Percentiles rank a stretch among this genome's conserved stretches.
Conservation (phyloP, 495 filamentous ascomycete genomes). For the Penicillium lividum region DNA sequence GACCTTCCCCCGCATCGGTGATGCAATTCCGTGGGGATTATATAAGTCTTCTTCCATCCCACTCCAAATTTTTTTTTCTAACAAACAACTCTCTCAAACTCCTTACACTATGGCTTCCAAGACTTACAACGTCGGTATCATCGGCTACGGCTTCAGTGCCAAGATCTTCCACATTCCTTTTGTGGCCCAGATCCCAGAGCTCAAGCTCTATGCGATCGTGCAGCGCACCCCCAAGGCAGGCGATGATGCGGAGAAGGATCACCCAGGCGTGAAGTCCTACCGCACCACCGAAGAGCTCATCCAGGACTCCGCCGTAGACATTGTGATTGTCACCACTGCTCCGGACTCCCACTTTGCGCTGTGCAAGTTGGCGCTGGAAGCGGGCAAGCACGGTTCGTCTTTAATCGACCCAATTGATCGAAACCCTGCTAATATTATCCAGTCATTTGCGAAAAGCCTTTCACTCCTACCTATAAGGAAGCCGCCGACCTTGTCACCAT, state of each 20-base stretch:
- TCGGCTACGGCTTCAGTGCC: slow-evolving; percentile 78
- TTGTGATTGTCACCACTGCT: slow-evolving; percentile 74
- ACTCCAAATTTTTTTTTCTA: neutral
- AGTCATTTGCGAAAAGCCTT: slow-evolving; percentile 88
- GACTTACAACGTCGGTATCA: slow-evolving; percentile 58
- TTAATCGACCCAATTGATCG: neutral
- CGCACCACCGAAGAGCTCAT: slow-evolving; percentile 62
- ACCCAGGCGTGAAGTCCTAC: slow-evolving; percentile 65
- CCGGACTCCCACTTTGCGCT: slow-evolving; percentile 74
- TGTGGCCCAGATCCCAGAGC: slow-evolving; percentile 61
- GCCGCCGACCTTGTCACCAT: slow-evolving; percentile 68
- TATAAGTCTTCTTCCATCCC: slow-evolving; percentile 7
- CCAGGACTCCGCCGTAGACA: slow-evolving; percentile 63
- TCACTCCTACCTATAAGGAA: slow-evolving; percentile 71
- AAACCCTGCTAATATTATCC: slow-evolving; percentile 3
- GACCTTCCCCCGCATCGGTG: slow-evolving; percentile 39
- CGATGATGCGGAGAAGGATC: slow-evolving; percentile 65
- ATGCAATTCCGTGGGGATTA: slow-evolving; percentile 25
- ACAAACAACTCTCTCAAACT: neutral
- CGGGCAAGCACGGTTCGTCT: slow-evolving; percentile 68
- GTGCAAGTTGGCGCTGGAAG: slow-evolving; percentile 64
- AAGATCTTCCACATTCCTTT: slow-evolving; percentile 92
- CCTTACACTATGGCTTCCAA: slow-evolving; percentile 44
- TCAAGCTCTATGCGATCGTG: slow-evolving; percentile 75
- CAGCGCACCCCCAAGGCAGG: slow-evolving; percentile 71